These are phyloP conservation scores for Fusarium stilboides DNA, from an alignment of 2,329 filamentous ascomycete genomes.

Conservation along the genomic window DNA sequence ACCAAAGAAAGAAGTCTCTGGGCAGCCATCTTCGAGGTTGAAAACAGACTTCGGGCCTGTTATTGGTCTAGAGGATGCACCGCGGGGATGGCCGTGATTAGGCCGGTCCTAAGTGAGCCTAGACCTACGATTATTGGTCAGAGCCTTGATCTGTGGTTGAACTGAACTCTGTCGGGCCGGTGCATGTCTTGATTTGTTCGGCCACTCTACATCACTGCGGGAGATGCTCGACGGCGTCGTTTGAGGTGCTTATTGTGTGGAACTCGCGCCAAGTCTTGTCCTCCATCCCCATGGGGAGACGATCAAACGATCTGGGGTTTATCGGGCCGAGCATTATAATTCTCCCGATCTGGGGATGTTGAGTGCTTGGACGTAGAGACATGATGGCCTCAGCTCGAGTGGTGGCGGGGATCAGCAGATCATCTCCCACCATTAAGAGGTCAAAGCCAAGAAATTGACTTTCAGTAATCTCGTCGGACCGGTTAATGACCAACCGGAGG, in stretches of 20 bases:
- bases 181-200: not conserved
- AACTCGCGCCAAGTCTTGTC: not conserved
- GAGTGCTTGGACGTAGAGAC: not conserved
- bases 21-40: not conserved
- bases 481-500: slow-evolving; percentile 23
- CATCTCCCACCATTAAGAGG: not conserved
- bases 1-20: not conserved
- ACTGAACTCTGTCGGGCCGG: slow-evolving; percentile 12
- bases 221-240: not conserved
- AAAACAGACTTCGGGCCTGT: not conserved
- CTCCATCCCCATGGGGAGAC: slow-evolving; percentile 29
- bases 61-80: not conserved
- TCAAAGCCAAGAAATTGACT: not conserved
- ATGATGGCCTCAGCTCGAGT: not conserved
- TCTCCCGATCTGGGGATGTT: not conserved
- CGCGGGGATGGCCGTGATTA: slow-evolving; percentile 19
- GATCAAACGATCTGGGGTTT: slow-evolving; percentile 26
- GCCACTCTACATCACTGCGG: not conserved
- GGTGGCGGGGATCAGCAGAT: slow-evolving; percentile 14
- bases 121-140: not conserved
- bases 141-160: not conserved
- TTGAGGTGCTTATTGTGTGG: not conserved
- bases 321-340: slow-evolving; percentile 25
- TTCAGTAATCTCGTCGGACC: slow-evolving; percentile 29
- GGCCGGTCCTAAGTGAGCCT: slow-evolving; percentile 15